These are phyloP conservation scores for Populus tomentosa DNA, from an alignment of 441 rosid genomes.

Conservation along the genomic window DNA sequence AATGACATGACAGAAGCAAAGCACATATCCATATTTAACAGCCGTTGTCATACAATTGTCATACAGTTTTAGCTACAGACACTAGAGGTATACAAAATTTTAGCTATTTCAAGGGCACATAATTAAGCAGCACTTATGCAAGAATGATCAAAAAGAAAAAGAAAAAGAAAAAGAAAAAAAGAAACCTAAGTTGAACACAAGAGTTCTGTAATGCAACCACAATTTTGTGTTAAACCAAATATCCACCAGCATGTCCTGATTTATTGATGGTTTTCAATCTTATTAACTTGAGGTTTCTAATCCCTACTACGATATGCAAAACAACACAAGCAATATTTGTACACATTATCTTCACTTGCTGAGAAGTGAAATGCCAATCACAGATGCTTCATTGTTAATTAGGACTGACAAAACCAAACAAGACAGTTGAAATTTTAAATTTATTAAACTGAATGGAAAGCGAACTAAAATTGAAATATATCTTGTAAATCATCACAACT, in stretches of 20 bases:
- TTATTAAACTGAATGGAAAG: not conserved
- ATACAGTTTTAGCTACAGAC: not conserved
- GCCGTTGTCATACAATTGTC: too few relatives aligned
- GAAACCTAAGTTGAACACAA: not conserved
- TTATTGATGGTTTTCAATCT: not conserved
- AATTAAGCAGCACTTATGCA: not conserved
- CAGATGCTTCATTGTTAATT: not conserved
- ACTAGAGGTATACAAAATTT: not conserved
- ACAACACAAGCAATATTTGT: not conserved
- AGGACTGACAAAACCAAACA: not conserved
- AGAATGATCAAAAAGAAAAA: not conserved
- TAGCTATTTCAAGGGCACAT: not conserved
- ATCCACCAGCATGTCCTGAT: not conserved
- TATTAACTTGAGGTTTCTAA: not conserved
- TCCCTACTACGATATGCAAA: not conserved
- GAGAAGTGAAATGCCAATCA: not conserved
- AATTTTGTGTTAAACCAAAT: not conserved
- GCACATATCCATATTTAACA: not conserved
- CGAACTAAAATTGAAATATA: not conserved
- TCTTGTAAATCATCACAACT: not conserved
- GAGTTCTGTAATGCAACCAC: not conserved
- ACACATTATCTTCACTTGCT: not conserved
- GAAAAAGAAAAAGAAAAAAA: not conserved
- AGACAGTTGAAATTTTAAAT: not conserved
- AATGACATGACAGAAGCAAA: slow-evolving; percentile 7